These are phyloP conservation scores for Apostasia ramifera DNA, from an alignment of 106 monocot genomes.

Conservation along the genomic window DNA sequence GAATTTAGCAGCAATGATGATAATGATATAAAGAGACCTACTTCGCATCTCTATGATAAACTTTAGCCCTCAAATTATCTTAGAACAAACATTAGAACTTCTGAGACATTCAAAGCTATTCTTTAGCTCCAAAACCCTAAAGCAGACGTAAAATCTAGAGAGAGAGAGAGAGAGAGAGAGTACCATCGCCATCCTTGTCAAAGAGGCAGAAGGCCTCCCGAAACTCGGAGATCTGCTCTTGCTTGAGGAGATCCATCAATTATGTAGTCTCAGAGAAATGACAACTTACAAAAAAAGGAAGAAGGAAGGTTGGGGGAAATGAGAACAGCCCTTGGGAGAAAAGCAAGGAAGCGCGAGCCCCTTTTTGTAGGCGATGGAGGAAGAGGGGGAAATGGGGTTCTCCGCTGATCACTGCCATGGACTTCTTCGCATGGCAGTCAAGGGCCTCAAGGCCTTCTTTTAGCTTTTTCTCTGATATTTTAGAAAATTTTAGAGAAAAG, in stretches of 20 bases:
- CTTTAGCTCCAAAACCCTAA: no score
- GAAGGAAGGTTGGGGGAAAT: not conserved
- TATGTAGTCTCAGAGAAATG: not conserved
- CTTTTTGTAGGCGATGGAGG: not conserved
- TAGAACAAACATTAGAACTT: no score
- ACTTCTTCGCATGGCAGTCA: not conserved
- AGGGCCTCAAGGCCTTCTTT: no score
- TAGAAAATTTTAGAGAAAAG: no score
- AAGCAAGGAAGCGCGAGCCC: not conserved
- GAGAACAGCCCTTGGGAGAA: not conserved
- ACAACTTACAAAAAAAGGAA: no score
- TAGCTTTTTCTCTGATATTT: no score
- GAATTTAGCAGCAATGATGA: no score
- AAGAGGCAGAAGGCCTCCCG: constrained; percentile 49
- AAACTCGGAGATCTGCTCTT: constrained; percentile 39
- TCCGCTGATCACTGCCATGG: not conserved
- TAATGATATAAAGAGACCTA: no score
- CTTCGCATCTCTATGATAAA: no score
- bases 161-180: not conserved
- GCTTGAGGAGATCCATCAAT: constrained; percentile 11
- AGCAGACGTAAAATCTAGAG: not conserved
- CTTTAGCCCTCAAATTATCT: no score
- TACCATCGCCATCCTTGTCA: constrained; percentile 52
- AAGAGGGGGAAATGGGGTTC: not conserved
- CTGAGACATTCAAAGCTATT: no score